phyloP scores from a whole-genome alignment of 2,329 filamentous ascomycete genomes.

The Rhynchosporium graminicola region DNA sequence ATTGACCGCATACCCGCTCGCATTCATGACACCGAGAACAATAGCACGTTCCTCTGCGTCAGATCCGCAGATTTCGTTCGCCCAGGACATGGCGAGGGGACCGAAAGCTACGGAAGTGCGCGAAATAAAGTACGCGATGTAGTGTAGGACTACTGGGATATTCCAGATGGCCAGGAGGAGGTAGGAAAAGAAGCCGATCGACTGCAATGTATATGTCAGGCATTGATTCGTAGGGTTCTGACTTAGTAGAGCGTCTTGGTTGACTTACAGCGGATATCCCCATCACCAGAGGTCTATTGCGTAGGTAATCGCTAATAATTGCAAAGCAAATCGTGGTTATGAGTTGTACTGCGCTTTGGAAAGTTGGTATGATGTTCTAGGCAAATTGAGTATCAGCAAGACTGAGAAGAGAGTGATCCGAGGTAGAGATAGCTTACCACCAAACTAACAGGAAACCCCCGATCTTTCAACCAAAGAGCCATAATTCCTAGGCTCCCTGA shows the following conservation, averaged over 20 bases:
- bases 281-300: slow-evolving; percentile 39
- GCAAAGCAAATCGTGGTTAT: slow-evolving; percentile 55
- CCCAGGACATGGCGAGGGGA: slow-evolving; percentile 53
- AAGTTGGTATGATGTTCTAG: slow-evolving; percentile 51
- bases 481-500: slow-evolving; percentile 43
- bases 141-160: slow-evolving; percentile 32
- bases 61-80: slow-evolving; percentile 48
- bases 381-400: background rate
- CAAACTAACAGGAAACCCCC: slow-evolving; percentile 43
- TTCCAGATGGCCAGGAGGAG: slow-evolving; percentile 43
- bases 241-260: too few relatives aligned
- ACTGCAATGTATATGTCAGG: slow-evolving; percentile 27
- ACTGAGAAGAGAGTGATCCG: background rate
- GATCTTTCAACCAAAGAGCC: slow-evolving; percentile 46
- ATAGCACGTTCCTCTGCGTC: slow-evolving; percentile 52
- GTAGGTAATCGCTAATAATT: slow-evolving; percentile 53
- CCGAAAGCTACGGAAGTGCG: slow-evolving; percentile 39
- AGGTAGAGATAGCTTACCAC: background rate
- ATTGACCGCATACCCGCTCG: slow-evolving; percentile 47
- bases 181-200: slow-evolving; percentile 40
- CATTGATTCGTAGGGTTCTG: too few relatives aligned
- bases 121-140: slow-evolving; percentile 42
- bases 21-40: slow-evolving; percentile 52
- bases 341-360: slow-evolving; percentile 52
- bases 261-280: slow-evolving; percentile 36